These are phyloP conservation scores for Fraxinus baroniana DNA, from an alignment of 305 asterid genomes.

Conservation along the genomic window DNA sequence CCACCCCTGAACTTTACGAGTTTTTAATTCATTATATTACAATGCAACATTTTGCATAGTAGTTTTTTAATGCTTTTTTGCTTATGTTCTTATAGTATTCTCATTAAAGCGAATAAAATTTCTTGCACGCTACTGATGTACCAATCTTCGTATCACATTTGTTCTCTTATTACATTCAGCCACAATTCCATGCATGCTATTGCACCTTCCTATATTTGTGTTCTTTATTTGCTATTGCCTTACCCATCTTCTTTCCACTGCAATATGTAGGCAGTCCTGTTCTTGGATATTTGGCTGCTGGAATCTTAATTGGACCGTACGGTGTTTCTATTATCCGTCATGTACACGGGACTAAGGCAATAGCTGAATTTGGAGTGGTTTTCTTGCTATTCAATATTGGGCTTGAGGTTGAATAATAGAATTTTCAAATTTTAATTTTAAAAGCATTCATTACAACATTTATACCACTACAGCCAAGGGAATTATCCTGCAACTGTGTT, in stretches of 20 bases:
- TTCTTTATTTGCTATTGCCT: constrained; percentile 17
- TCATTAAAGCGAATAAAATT: not conserved
- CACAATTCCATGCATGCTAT: not conserved
- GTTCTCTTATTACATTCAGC: not conserved
- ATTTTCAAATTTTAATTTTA: constrained; percentile 8
- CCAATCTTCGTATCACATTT: not conserved
- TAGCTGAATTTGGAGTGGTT: constrained; percentile 99
- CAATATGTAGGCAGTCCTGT: constrained; percentile 86
- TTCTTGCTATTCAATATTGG: constrained; percentile 98
- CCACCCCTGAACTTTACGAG: not conserved
- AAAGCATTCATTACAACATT: constrained; percentile 17
- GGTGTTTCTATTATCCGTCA: constrained; percentile 96
- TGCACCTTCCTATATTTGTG: not conserved
- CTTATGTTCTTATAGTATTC: not conserved
- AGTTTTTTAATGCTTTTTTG: not conserved
- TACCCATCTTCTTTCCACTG: constrained; percentile 27
- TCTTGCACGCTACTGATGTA: not conserved
- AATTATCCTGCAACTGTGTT: constrained; percentile 25
- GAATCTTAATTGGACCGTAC: constrained; percentile 97
- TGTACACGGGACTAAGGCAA: constrained; percentile 96
- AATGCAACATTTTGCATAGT: not conserved
- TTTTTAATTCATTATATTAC: not conserved
- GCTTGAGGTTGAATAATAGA: constrained; percentile 70
- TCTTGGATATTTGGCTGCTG: constrained; percentile 99
- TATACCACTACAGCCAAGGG: constrained; percentile 24